A percentile compares a stretch with the other conserved stretches of the same genome.
phyloP scores from a whole-genome alignment of 2,329 filamentous ascomycete genomes.

The Claviceps sp. region DNA sequence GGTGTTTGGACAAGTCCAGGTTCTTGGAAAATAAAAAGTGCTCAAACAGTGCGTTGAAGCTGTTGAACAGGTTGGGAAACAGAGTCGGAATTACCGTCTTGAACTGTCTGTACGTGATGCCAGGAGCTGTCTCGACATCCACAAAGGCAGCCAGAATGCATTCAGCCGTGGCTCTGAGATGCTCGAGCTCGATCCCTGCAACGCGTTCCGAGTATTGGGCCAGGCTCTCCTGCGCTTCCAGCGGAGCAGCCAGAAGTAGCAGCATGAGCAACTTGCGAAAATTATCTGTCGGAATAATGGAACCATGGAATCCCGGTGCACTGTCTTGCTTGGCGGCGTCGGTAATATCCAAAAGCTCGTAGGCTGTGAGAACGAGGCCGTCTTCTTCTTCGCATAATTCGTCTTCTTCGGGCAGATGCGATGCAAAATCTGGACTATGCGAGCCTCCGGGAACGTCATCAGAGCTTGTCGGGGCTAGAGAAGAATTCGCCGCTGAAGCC shows the following conservation, averaged over 20 bases:
- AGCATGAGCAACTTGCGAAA: slow-evolving; percentile 58
- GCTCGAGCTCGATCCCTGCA: slow-evolving; percentile 39
- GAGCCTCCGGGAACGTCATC: slow-evolving; percentile 1
- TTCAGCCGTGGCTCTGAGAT: slow-evolving; percentile 48
- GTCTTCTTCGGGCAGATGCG: slow-evolving; percentile 32
- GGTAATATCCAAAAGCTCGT: slow-evolving; percentile 53
- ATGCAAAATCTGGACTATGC: slow-evolving; percentile 27
- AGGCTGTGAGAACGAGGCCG: slow-evolving; percentile 53
- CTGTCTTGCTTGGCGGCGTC: slow-evolving; percentile 44
- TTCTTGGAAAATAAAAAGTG: slow-evolving; percentile 65
- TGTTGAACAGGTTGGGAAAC: slow-evolving; percentile 53
- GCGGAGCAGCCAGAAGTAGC: slow-evolving; percentile 51
- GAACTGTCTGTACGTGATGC: slow-evolving; percentile 50
- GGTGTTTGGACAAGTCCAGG: slow-evolving; percentile 48
- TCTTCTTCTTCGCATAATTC: slow-evolving; percentile 38
- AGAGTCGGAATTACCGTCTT: slow-evolving; percentile 43
- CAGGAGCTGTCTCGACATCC: slow-evolving; percentile 48
- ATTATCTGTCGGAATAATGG: slow-evolving; percentile 62
- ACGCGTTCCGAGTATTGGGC: slow-evolving; percentile 47
- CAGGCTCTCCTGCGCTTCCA: slow-evolving; percentile 51
- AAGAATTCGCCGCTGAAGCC: slow-evolving; percentile 21
- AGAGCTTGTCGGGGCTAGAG: background rate
- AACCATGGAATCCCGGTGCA: slow-evolving; percentile 39
- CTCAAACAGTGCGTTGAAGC: slow-evolving; percentile 57
- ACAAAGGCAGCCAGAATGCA: slow-evolving; percentile 53